phyloP scores from a whole-genome alignment of 805 yeast genomes.

The Starmerella floricola region DNA sequence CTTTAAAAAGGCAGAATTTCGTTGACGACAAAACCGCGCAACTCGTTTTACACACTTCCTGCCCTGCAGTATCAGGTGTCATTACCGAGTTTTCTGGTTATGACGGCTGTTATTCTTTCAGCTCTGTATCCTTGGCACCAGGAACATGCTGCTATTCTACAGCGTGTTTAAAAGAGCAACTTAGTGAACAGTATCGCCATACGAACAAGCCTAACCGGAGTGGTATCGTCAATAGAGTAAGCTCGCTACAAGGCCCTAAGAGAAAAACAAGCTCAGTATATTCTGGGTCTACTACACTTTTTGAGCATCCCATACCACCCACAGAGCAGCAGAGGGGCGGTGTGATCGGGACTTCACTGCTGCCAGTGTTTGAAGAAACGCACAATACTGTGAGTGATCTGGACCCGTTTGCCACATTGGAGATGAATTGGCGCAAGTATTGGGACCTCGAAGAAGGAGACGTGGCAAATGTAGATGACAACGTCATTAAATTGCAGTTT shows the following conservation, averaged over 20 bases:
- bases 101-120: constrained; percentile 27
- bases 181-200: too few species aligned
- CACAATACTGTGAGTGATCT: background rate
- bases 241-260: background rate
- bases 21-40: constrained; percentile 13
- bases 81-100: constrained; percentile 20
- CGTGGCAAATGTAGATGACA: constrained; percentile 18
- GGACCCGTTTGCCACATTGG: constrained; percentile 9
- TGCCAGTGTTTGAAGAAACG: background rate
- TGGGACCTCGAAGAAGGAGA: constrained; percentile 21
- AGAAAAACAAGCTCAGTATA: too few species aligned
- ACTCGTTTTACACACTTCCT: constrained; percentile 11
- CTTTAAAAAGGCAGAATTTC: constrained; percentile 22
- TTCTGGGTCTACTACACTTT: too few species aligned
- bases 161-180: constrained; percentile 22
- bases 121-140: background rate
- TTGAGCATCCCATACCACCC: too few species aligned
- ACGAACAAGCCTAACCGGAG: too few species aligned
- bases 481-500: constrained; percentile 48
- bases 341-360: background rate
- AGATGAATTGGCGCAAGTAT: constrained; percentile 24
- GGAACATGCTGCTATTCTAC: constrained; percentile 25
- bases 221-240: background rate
- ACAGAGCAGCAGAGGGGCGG: too few species aligned
- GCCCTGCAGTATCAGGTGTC: constrained; percentile 25